These are phyloP conservation scores for Schoenoplectus triqueter DNA, from an alignment of 202 grass and related monocot species.

Conservation along the genomic window DNA sequence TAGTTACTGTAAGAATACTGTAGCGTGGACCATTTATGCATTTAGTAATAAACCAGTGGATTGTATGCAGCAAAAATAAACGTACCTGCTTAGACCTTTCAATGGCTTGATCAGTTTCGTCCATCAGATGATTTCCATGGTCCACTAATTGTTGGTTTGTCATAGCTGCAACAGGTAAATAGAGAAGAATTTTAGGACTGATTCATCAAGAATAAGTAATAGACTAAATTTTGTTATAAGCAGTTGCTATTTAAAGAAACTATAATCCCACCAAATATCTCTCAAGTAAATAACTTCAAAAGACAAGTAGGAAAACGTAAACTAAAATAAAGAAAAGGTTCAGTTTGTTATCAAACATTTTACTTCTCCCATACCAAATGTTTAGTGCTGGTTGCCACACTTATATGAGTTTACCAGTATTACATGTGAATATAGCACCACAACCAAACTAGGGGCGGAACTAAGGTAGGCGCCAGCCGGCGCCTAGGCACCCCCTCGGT, in stretches of 20 bases:
- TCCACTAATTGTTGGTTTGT: conserved; percentile 92
- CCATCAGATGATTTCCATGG: conserved; percentile 67
- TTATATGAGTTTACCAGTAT: not conserved
- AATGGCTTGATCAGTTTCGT: conserved; percentile 94
- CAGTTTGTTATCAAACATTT: not conserved
- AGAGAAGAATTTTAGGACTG: conserved; percentile 24
- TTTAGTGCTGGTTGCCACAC: not conserved
- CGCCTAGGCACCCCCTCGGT: too few species aligned
- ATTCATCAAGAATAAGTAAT: not conserved
- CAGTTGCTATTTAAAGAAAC: not conserved
- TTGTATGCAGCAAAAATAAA: not conserved
- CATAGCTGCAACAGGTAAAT: conserved; percentile 61
- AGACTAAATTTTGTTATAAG: conserved; percentile 26
- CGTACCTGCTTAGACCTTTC: conserved; percentile 94
- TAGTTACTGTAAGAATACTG: conserved; percentile 7
- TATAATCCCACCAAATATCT: not conserved
- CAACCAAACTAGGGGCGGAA: not conserved
- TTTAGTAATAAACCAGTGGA: not conserved
- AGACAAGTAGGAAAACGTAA: not conserved
- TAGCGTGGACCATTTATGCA: conserved; percentile 16
- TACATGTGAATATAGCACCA: not conserved
- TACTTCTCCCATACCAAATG: not conserved
- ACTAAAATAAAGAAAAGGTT: not conserved
- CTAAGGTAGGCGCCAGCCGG: too few species aligned
- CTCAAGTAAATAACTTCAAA: not conserved